Conservation (phyloP, 164 flowering plant genomes). For the Taxillus chinensis region DNA sequence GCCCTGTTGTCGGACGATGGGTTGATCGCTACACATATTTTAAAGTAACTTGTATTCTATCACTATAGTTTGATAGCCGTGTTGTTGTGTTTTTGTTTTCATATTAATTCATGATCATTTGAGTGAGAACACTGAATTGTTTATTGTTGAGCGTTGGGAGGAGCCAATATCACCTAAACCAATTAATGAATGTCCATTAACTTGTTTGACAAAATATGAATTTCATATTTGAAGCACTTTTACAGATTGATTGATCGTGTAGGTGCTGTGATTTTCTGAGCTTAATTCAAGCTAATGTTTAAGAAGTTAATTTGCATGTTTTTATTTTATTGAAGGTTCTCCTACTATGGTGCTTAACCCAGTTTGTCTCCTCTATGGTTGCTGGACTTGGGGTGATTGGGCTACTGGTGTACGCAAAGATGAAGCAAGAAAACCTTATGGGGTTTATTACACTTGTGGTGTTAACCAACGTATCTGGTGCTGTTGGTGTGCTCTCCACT, state of each 20-base stretch:
- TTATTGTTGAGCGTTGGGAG: too few species aligned
- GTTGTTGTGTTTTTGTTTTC: neutral
- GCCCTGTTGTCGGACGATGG: conserved; percentile 64
- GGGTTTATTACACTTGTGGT: conserved; percentile 41
- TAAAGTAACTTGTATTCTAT: conserved; percentile 30
- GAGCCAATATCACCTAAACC: too few species aligned
- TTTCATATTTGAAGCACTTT: neutral
- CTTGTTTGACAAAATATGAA: too few species aligned
- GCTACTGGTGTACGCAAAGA: conserved; percentile 28
- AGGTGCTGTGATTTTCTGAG: too few species aligned
- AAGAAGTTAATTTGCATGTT: neutral
- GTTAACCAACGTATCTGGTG: conserved; percentile 66
- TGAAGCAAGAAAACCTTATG: conserved; percentile 27
- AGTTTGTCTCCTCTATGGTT: conserved; percentile 60
- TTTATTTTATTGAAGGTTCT: conserved; percentile 44
- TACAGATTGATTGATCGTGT: neutral
- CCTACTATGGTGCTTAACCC: conserved; percentile 59
- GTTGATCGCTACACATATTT: conserved; percentile 50
- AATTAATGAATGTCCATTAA: too few species aligned
- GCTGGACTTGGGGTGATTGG: conserved; percentile 66
- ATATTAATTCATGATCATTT: too few species aligned
- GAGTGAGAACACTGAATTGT: too few species aligned
- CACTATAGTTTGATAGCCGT: neutral
- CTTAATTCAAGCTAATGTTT: too few species aligned
- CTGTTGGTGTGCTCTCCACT: conserved; percentile 69